Conservation (phyloP, 495 filamentous ascomycete species). For the Penicillium verhagenii region DNA sequence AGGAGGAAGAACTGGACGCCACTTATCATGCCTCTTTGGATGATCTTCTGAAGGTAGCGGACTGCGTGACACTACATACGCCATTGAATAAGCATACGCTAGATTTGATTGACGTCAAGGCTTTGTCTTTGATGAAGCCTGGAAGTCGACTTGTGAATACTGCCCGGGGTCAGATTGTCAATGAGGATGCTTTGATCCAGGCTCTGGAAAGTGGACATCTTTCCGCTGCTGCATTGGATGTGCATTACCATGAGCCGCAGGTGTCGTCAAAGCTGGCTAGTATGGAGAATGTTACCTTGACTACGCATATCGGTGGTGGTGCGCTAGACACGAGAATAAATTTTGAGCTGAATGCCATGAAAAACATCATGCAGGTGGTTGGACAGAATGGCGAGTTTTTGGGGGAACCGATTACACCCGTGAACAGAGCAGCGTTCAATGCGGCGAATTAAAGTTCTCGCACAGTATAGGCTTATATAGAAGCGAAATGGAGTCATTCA, state of each 20-base stretch:
- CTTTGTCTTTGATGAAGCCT: slow-evolving; percentile 47
- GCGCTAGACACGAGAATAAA: slow-evolving; percentile 20
- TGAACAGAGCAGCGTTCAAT: slow-evolving; percentile 22
- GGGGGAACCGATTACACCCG: slow-evolving; percentile 19
- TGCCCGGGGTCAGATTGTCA: slow-evolving; percentile 60
- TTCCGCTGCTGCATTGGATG: slow-evolving; percentile 60
- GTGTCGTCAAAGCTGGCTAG: slow-evolving; percentile 12
- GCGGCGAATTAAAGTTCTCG: not conserved
- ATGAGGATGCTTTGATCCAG: slow-evolving; percentile 64
- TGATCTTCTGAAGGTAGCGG: slow-evolving; percentile 50
- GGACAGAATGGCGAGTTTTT: slow-evolving; percentile 15
- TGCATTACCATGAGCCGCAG: slow-evolving; percentile 56
- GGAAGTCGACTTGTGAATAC: slow-evolving; percentile 65
- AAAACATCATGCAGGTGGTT: slow-evolving; percentile 18
- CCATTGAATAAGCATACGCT: slow-evolving; percentile 42
- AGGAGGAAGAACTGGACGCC: slow-evolving; percentile 27
- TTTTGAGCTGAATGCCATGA: slow-evolving; percentile 22
- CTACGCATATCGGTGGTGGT: slow-evolving; percentile 19
- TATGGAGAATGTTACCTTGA: slow-evolving; percentile 22
- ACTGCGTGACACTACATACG: slow-evolving; percentile 62
- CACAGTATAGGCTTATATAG: not conserved
- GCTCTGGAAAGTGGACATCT: slow-evolving; percentile 55
- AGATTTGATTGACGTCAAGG: slow-evolving; percentile 44
- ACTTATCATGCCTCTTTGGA: slow-evolving; percentile 50
- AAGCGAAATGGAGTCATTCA: no score